These are phyloP conservation scores for Diaporthe eres DNA, from an alignment of 2,329 filamentous ascomycete species.

Conservation along the genomic window DNA sequence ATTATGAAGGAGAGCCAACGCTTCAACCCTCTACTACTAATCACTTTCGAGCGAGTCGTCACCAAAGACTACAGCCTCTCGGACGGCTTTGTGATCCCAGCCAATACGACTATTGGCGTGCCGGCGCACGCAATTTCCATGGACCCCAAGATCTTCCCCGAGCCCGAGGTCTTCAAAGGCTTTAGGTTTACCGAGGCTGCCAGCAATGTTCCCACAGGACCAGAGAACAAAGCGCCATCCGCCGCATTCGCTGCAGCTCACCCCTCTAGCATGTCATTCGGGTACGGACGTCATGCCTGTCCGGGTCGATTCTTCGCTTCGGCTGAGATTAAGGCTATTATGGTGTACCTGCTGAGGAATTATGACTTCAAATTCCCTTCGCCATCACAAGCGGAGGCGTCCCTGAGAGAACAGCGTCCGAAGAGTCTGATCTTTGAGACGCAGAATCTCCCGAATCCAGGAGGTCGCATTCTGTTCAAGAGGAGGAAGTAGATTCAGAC, in stretches of 20 bases:
- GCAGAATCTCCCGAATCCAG: slow-evolving; percentile 10
- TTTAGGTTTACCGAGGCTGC: neutral
- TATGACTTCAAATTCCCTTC: slow-evolving; percentile 11
- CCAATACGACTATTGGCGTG: slow-evolving; percentile 54
- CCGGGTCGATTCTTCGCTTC: slow-evolving; percentile 8
- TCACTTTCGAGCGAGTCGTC: slow-evolving; percentile 64
- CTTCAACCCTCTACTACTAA: slow-evolving; percentile 46
- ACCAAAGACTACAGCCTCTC: slow-evolving; percentile 65
- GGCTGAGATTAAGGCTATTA: slow-evolving; percentile 13
- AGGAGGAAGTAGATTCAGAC: neutral
- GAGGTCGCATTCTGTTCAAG: neutral
- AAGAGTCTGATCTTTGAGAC: neutral
- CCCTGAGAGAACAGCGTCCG: neutral
- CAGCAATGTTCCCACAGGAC: neutral
- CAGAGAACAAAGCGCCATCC: neutral
- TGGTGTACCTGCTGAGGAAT: slow-evolving; percentile 8
- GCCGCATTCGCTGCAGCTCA: neutral
- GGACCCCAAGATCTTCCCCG: neutral
- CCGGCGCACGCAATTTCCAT: neutral
- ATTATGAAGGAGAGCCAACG: slow-evolving; percentile 51
- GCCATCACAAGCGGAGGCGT: neutral
- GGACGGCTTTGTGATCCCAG: slow-evolving; percentile 64
- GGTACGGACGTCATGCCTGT: slow-evolving; percentile 6
- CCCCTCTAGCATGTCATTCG: neutral
- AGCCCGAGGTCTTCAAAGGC: neutral